A percentile compares a stretch with the other conserved stretches of the same genome.
phyloP scores from a whole-genome alignment of 2,329 filamentous ascomycete species.

The Nothophaeocryptopus gaeumannii region DNA sequence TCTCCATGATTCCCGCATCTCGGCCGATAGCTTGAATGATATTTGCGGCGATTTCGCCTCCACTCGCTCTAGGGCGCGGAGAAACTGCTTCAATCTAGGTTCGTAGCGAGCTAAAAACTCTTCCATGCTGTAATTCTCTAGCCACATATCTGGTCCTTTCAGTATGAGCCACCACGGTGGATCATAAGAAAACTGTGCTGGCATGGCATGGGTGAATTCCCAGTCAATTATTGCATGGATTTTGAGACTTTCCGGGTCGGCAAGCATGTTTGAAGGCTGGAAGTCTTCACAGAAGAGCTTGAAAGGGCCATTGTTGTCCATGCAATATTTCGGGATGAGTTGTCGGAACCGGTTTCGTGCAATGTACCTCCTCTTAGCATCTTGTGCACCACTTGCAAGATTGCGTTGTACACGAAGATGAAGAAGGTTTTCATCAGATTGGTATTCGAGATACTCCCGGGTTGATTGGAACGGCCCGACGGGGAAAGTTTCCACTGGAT shows the following conservation, averaged over 20 bases:
- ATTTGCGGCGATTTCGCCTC: too few species aligned
- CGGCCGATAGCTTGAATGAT: slow-evolving; percentile 29
- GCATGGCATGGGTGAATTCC: slow-evolving; percentile 45
- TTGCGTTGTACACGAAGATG: slow-evolving; percentile 49
- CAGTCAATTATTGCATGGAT: slow-evolving; percentile 42
- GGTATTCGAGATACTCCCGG: slow-evolving; percentile 34
- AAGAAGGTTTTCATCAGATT: slow-evolving; percentile 32
- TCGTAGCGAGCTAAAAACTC: too few species aligned
- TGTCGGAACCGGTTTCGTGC: too few species aligned
- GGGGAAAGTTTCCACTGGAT: slow-evolving; percentile 32
- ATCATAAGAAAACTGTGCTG: slow-evolving; percentile 35
- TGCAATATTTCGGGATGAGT: slow-evolving; percentile 32
- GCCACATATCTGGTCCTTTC: too few species aligned
- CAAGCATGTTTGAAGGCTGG: slow-evolving; percentile 41
- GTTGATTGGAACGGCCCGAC: slow-evolving; percentile 32
- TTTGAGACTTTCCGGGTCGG: slow-evolving; percentile 36
- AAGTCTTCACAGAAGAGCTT: slow-evolving; percentile 43
- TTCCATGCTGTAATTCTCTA: too few species aligned
- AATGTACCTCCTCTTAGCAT: slow-evolving; percentile 36
- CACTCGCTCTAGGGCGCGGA: slow-evolving; percentile 35
- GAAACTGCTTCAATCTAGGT: slow-evolving; percentile 39
- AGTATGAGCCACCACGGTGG: too few species aligned
- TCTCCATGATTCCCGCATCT: slow-evolving; percentile 39
- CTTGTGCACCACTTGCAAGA: slow-evolving; percentile 48
- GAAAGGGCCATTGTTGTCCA: slow-evolving; percentile 37